Evolutionary conservation across 2,329 filamentous ascomycete genomes (phyloP).

Genomic region (Calonectria pseudoturangicola): DNA sequence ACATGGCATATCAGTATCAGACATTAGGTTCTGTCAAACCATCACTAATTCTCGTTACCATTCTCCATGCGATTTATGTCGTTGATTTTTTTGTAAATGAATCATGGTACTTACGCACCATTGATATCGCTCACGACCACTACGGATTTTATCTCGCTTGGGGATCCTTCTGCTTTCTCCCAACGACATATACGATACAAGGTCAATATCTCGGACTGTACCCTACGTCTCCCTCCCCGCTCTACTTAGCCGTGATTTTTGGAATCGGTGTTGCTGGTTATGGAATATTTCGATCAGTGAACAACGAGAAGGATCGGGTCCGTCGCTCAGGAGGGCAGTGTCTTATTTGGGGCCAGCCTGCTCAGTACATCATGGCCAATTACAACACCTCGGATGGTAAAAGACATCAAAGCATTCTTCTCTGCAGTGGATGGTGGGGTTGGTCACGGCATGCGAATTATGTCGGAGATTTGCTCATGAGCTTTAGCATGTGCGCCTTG

Average conservation of each 20-base stretch:
- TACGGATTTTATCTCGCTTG: conserved; percentile 67
- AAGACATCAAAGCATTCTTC: conserved; percentile 58
- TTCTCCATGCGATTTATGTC: conserved; percentile 67
- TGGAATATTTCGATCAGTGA: conserved; percentile 65
- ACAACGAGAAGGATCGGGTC: conserved; percentile 66
- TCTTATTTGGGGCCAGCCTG: conserved; percentile 64
- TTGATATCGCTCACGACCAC: conserved; percentile 66
- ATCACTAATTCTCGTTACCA: conserved; percentile 63
- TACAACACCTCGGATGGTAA: conserved; percentile 65
- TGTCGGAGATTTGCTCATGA: conserved; percentile 54
- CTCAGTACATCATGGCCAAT: conserved; percentile 60
- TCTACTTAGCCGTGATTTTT: conserved; percentile 49
- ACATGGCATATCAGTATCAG: conserved; percentile 63
- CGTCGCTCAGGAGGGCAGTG: conserved; percentile 63
- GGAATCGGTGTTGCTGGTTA: conserved; percentile 59
- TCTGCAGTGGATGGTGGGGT: conserved; percentile 57
- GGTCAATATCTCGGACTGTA: conserved; percentile 67
- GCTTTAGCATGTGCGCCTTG: conserved; percentile 64
- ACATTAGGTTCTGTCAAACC: conserved; percentile 60
- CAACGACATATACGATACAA: conserved; percentile 68
- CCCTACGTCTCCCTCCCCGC: conserved; percentile 57
- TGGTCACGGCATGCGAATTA: conserved; percentile 57
- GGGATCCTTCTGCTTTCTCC: conserved; percentile 67
- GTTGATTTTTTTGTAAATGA: conserved; percentile 70
- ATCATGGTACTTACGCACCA: conserved; percentile 68